A percentile compares a stretch with the other conserved stretches of the same genome.
These are phyloP conservation scores for Hura crepitans DNA, from an alignment of 441 rosid species.

Conservation along the genomic window DNA sequence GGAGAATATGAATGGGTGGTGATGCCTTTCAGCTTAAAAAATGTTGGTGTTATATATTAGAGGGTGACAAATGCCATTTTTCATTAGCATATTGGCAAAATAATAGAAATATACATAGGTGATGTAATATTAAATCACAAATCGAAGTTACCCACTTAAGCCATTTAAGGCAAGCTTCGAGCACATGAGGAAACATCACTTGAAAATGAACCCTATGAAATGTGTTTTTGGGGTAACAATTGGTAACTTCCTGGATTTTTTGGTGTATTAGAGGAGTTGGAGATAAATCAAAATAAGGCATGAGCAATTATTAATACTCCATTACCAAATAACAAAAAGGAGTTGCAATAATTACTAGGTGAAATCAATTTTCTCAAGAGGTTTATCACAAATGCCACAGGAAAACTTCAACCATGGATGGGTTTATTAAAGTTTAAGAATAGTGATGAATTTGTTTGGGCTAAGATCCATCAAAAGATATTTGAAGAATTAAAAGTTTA, in stretches of 20 bases:
- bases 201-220: neutral
- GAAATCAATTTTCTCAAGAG: no score
- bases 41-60: neutral
- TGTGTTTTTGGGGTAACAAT: neutral
- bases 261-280: neutral
- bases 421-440: no score
- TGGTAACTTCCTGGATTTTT: no score
- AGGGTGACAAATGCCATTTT: neutral
- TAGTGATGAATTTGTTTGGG: no score
- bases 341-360: neutral
- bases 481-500: no score
- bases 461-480: no score
- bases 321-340: neutral
- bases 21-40: neutral
- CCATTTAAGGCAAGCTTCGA: neutral
- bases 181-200: neutral
- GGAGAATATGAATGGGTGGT: neutral
- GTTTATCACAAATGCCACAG: no score
- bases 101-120: conserved; percentile 18
- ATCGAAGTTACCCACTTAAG: fast-evolving
- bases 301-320: neutral
- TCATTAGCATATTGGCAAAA: neutral
- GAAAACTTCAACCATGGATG: no score
- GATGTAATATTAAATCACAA: neutral
- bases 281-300: neutral